Evolutionary conservation across 1,284 basidiomycete genomes (phyloP), one percentile per base, ranked within the genome.

Genomic region (Trichosporon ovoides): DNA sequence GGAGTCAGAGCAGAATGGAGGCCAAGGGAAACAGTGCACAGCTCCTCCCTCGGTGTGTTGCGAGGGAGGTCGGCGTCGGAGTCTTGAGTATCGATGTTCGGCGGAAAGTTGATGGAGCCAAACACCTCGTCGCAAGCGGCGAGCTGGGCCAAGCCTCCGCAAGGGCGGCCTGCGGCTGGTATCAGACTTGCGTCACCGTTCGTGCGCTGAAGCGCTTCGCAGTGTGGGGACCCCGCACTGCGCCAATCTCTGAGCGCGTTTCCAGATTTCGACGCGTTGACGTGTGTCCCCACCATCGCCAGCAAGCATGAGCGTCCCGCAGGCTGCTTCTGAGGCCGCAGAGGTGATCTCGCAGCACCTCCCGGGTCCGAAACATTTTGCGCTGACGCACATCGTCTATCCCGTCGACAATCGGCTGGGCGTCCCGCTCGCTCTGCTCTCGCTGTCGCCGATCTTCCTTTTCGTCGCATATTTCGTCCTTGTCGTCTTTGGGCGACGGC

Each of bases 401-500:
- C 70, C 71, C 55, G 66, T 73, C 1, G 49, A 66, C 1, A 65
- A 70, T 55, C 68, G 64, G 10, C 65, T 76, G 34, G 73, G 73
- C 16, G 64, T 74, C 40, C 75, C 74, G 3, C 63, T 77, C 14
- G 75, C 75, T 5, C 68, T 77, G 52, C 64, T 76, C 19, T 72
- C 71, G n/a, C 66, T 77, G n/a, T 70, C 71, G 7, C 76, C 76
- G 1, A 75, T 77, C 58, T 77, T 77, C 66, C 70, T 77, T 33
- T 77, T 77, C 62, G 75, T 76, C 33, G 70, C 76, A 3, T 77
- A 77, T 63, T 71, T 75, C 38, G 70, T 73, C 7, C 64, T 77
- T 14, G 50, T 74, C 33, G 59, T 77, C 53, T 73, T 75, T 60
- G 70, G 66, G 7, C 67, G 76, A 1, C 68, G 71, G 0, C 52